Base-by-base conservation (phyloP, 257 asterid genomes). In the Paraleonurus japonicus region DNA sequence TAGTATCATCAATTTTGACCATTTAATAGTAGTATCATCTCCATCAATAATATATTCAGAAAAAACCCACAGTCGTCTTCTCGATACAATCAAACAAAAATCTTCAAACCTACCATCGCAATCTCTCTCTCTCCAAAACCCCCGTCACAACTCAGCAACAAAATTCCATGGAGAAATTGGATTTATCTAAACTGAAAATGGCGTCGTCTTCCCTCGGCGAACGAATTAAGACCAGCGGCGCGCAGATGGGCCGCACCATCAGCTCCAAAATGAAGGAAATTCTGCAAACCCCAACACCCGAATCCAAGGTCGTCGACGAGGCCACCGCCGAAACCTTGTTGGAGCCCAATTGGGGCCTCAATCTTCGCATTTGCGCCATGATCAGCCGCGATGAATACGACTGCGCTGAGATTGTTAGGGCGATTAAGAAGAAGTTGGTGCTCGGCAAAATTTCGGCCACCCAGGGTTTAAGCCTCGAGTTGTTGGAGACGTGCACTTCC, bases 291-390 rank as follows among this genome's bases (percentile, higher is more conserved):
- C 92, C 96, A n/a, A 92, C 98, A 0, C 95, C 91, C 0, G 98
- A 92, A 70, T 90, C 97, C 28, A 90, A 83, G 75, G 75, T 85
- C 70, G 96, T 92, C 12, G 98, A 92, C 61, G 96, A 92, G 77
- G 98, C 98, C 30, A 92, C 98, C 3, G 59, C 82, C 13, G 96
- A 92, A 45, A 54, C 88, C 6, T 58, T 90, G 78, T 78, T 63
- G 27, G 97, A 85, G 57, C 92, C 96, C 13, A 88, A 92, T 60
- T 92, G 96, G 98, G 90, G 96, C n/a, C 86, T 92, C 54, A 92
- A 92, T 58, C 89, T 92, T n/a, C 88, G 98, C 64, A 92, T 92
- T 61, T 92, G 98, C 76, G 84, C 95, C 59, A 79, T 87, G 92
- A 90, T 92, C 82, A 78, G 81, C 66, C 82, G 85, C 43, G 88